phyloP scores from a whole-genome alignment of 106 monocot species.

The Phalaenopsis equestris region DNA sequence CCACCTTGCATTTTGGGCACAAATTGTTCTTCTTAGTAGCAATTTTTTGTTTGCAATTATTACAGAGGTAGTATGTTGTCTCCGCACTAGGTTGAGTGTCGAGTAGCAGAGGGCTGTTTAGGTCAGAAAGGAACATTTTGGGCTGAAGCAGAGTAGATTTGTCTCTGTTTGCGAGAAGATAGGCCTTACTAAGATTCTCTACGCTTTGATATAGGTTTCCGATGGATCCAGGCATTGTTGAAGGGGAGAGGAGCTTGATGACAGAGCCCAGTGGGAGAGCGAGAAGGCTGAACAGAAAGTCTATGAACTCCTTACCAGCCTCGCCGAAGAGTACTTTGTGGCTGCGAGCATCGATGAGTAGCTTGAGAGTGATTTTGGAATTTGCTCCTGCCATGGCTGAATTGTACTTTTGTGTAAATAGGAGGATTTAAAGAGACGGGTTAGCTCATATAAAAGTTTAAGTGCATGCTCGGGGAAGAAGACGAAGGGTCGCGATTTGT shows the following conservation, averaged over 20 bases:
- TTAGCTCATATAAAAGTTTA: no score
- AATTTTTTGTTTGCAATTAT: neutral
- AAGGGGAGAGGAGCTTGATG: conserved; percentile 13
- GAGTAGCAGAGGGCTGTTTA: no score
- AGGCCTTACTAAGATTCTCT: conserved; percentile 5
- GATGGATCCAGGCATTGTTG: conserved; percentile 5
- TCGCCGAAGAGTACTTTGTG: conserved; percentile 17
- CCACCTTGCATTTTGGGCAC: neutral
- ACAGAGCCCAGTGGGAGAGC: conserved; percentile 19
- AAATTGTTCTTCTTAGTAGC: neutral
- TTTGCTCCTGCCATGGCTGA: no score
- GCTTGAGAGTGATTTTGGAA: conserved; percentile 12
- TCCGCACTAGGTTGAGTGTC: no score
- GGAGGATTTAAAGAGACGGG: no score
- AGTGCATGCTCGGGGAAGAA: no score
- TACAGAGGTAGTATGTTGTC: neutral
- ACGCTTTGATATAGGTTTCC: conserved; percentile 9
- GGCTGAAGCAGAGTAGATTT: conserved; percentile 2
- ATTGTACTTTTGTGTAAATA: no score
- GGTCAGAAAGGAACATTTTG: neutral
- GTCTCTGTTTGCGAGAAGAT: neutral
- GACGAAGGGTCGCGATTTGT: no score
- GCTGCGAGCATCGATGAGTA: conserved; percentile 19
- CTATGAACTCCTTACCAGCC: conserved; percentile 22
- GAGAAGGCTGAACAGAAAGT: conserved; percentile 30